Evolutionary conservation across 768 basidiomycete genomes (phyloP).

Genomic region (Pleurotus pulmonarius): DNA sequence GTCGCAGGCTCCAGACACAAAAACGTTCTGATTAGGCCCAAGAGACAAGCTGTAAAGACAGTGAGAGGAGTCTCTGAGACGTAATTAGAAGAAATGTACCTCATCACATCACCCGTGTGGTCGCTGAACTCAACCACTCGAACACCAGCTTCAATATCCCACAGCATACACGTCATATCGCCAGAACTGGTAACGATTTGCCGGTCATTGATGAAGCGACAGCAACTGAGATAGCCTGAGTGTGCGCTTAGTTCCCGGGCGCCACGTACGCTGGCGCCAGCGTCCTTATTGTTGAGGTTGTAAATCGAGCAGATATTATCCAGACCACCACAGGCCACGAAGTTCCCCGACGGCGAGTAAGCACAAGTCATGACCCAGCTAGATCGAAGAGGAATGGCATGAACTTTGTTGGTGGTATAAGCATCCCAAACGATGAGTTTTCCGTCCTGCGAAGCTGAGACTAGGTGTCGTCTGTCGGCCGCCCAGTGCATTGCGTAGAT

Average conservation of each 20-base stretch:
- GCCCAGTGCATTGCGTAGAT: constrained; percentile 99
- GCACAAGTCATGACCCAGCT: constrained; percentile 99
- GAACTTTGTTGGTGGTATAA: constrained; percentile 99
- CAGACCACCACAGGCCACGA: constrained; percentile 96
- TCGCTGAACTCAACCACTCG: constrained; percentile 98
- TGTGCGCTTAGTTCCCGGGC: constrained; percentile 96
- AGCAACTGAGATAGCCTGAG: constrained; percentile 97
- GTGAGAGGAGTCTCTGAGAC: constrained; percentile 6
- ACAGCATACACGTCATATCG: constrained; percentile 99
- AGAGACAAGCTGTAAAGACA: constrained; percentile 71
- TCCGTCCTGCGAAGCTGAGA: constrained; percentile 99
- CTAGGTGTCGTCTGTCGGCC: constrained; percentile 92
- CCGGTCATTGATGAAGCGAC: constrained; percentile 96
- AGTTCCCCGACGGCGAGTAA: constrained; percentile 95
- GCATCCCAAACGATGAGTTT: constrained; percentile 99
- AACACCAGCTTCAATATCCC: constrained; percentile 98
- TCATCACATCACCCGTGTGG: constrained; percentile 99
- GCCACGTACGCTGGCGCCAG: constrained; percentile 73
- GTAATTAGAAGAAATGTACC: constrained; percentile 46
- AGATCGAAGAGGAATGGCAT: constrained; percentile 95
- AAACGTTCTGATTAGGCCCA: constrained; percentile 88
- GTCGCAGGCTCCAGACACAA: constrained; percentile 99
- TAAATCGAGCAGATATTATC: constrained; percentile 99
- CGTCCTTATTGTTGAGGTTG: constrained; percentile 78
- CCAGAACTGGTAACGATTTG: constrained; percentile 98